Evolutionary conservation across 2,329 filamentous ascomycete genomes (phyloP), one percentile per base, ranked within the genome.

Genomic region (Xylariaceae sp.): DNA sequence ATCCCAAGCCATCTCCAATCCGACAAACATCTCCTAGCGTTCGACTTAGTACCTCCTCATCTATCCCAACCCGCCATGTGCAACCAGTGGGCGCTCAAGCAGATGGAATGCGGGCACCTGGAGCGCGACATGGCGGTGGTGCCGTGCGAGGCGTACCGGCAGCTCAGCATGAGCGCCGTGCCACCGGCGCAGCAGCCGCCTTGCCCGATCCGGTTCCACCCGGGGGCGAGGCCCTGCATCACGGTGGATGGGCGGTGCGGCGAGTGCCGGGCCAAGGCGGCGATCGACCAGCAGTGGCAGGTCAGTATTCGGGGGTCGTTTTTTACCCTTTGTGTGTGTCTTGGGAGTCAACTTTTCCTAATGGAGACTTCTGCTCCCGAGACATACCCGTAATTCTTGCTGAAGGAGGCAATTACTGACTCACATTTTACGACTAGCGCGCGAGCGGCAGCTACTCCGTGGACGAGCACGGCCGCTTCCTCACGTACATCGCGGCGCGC

Each of bases 1-100:
- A 26, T 26, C 4, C 23, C 23, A 26, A 26, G 4, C 23, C 23
- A 26, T 26, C 23, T 26, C 23, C 9, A 26, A 26, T 26, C 4
- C 23, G 4, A 26, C 9, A 4, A 4, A 26, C 23, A 4, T 26
- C 9, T 26, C 23, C 23, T 26, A 26, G 23, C 23, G 9, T 9
- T 26, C 9, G 4, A 4, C 23, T 26, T 4, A 26, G 23, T 9
- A 4, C 23, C 23, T 26, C 32, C 64, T 14, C 26, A 40, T 52
- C 41, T 32, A 46, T 41, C 20, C n/a, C 32, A 16, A 20, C 32
- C 46, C 4, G 44, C 40, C 14, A 55, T 55, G 52, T 55, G 52
- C 20, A 19, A 55, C 19, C 19, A 47, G 19, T 55, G 48, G 48
- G 18, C 20, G 10, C 2, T 48, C 5, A 55, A 55, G 40, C 14